These are phyloP conservation scores for Apiotrichum gracile DNA, from an alignment of 1,284 basidiomycete species.

Conservation along the genomic window DNA sequence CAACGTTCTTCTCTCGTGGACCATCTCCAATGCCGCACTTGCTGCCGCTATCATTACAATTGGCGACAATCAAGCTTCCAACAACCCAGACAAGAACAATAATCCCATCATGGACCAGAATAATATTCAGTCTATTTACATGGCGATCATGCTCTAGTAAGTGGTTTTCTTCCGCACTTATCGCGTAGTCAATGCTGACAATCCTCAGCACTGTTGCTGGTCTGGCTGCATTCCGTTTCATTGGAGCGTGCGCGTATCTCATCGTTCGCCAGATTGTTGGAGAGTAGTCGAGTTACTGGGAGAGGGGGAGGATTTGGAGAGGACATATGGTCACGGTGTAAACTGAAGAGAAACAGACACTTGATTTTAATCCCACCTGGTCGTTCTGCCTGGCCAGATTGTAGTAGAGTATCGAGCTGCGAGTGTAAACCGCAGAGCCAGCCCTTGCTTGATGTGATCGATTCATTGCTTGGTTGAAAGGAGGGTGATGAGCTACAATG, in stretches of 20 bases:
- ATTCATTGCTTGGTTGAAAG: too few relatives aligned
- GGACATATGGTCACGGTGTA: too few relatives aligned
- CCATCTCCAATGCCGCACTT: constrained; percentile 70
- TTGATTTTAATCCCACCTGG: too few relatives aligned
- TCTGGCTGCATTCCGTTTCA: constrained; percentile 74
- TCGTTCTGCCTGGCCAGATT: too few relatives aligned
- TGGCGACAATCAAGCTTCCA: background rate
- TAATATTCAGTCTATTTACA: background rate
- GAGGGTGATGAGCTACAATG: too few relatives aligned
- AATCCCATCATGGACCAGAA: too few relatives aligned
- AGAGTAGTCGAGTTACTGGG: constrained; percentile 61
- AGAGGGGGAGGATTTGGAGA: too few relatives aligned
- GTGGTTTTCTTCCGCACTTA: constrained; percentile 51
- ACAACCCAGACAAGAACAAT: too few relatives aligned
- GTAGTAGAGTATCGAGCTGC: too few relatives aligned
- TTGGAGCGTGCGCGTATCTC: constrained; percentile 72
- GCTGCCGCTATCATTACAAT: constrained; percentile 65
- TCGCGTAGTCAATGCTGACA: background rate
- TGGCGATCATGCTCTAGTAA: constrained; percentile 1
- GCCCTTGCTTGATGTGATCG: too few relatives aligned
- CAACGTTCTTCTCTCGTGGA: constrained; percentile 62
- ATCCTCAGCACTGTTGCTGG: constrained; percentile 66
- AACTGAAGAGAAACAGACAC: too few relatives aligned
- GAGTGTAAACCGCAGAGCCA: too few relatives aligned
- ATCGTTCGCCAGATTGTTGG: constrained; percentile 74